A percentile compares a stretch with the other conserved stretches of the same genome.
These are phyloP conservation scores for Coemansia sp. DNA, from an alignment of 192 early-diverging fungal species.

Conservation along the genomic window DNA sequence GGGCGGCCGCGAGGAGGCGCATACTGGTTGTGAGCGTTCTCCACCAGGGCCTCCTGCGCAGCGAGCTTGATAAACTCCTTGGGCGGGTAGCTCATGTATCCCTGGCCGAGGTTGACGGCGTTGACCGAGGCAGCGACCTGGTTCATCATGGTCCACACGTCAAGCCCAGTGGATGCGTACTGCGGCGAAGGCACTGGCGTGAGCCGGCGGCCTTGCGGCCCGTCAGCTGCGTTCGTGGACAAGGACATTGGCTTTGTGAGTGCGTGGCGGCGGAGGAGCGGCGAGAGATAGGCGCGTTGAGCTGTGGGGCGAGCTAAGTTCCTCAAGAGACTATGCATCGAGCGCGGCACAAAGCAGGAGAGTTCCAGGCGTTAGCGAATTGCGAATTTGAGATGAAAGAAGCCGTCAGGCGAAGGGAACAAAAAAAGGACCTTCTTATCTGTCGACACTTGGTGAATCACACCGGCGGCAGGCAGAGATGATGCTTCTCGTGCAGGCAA, in stretches of 20 bases:
- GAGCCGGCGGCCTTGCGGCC: not conserved
- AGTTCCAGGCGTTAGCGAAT: not conserved
- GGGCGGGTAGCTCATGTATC: conserved; percentile 87
- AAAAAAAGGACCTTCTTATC: not conserved
- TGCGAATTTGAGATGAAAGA: not conserved
- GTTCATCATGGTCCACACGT: conserved; percentile 89
- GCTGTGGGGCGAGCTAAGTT: not conserved
- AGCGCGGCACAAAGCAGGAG: too few species aligned
- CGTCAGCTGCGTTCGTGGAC: not conserved
- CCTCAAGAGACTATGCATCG: not conserved
- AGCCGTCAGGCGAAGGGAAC: not conserved
- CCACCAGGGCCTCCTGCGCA: conserved; percentile 67
- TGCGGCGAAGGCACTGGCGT: conserved; percentile 30
- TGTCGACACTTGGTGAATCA: not conserved
- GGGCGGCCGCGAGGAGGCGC: conserved; percentile 73
- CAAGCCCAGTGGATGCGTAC: conserved; percentile 41
- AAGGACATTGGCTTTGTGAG: conserved; percentile 10
- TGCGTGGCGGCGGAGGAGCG: not conserved
- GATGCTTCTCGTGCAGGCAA: not conserved
- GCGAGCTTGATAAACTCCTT: conserved; percentile 83
- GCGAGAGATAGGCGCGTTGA: not conserved
- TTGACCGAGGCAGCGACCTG: conserved; percentile 79
- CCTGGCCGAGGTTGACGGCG: conserved; percentile 95
- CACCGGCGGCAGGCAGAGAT: too few species aligned
- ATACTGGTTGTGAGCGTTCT: conserved; percentile 83